Evolutionary conservation across 495 filamentous ascomycete genomes (phyloP), one percentile per base, ranked within the genome.

Genomic region (Aspergillus affinis): DNA sequence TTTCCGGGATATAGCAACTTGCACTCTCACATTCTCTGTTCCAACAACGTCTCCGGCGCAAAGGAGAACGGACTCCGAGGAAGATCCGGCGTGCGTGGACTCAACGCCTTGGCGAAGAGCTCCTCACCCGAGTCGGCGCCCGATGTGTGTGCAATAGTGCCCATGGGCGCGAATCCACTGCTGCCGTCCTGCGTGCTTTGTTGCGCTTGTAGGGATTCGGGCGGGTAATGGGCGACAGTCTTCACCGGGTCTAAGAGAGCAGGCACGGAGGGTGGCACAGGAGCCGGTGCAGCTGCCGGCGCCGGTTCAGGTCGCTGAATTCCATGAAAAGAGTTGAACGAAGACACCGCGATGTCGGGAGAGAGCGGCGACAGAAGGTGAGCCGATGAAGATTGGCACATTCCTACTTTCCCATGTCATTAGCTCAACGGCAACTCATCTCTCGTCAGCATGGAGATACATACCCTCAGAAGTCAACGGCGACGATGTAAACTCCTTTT

Each of bases 31-130:
- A 41, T 41, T 15, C 36, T 41, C 36, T 41, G 36, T 47, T 58
- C 41, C 47, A 54, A 13, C 23, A 61, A 48, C 13, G 54, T 47
- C 58, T 64, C 63, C 44, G 65, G 63, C n/a, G 72, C 71, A 61
- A 84, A 83, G 12, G 79, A 82, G 65, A 91, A 91, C 8, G 89
- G 89, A 64, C 89, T 93, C 53, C 84, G 86, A 47, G 80, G 82
- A 66, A 92, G 88, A 65, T 92, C 90, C 0, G 91, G 90, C 59
- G 88, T 88, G 32, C 89, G 82, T 8, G 90, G 90, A 61, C 87
- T 90, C 79, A 95, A 82, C 18, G 89, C 88, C 54, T 92, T 82
- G 19, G 90, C 90, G 66, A 93, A 95, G 26, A 93, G 77, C 13
- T 87, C 90, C 48, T 92, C 90, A 65, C 90, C 85, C 4, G 76